phyloP scores from a whole-genome alignment of 1,284 basidiomycete genomes.

The Salmacisia buchloeana region DNA sequence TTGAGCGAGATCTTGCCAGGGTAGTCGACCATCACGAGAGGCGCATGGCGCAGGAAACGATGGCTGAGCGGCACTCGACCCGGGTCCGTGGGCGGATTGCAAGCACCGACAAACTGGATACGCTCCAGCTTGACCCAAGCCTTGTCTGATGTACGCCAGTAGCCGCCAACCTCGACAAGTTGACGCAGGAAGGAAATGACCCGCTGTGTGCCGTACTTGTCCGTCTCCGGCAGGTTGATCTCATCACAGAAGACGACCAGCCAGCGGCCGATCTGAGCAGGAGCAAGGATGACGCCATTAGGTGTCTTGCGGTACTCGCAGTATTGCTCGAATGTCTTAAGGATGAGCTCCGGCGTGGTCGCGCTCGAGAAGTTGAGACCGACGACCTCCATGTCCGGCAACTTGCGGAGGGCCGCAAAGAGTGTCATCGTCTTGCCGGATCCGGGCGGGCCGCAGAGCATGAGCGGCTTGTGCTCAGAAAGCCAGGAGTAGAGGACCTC shows the following conservation, averaged over 20 bases:
- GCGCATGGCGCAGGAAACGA: conserved; percentile 94
- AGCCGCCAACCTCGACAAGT: conserved; percentile 88
- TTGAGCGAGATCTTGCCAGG: conserved; percentile 94
- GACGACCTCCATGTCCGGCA: conserved; percentile 97
- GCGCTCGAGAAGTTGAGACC: conserved; percentile 99
- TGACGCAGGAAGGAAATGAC: conserved; percentile 98
- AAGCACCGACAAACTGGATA: conserved; percentile 98
- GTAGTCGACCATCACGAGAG: conserved; percentile 99
- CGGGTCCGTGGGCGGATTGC: conserved; percentile 99
- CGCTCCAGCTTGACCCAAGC: conserved; percentile 96
- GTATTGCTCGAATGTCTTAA: conserved; percentile 99
- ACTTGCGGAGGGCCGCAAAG: conserved; percentile 94
- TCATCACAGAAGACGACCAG: conserved; percentile 99
- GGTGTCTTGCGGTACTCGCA: conserved; percentile 98
- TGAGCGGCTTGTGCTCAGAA: conserved; percentile 95
- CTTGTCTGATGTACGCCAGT: conserved; percentile 90
- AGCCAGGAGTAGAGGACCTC: conserved; percentile 98
- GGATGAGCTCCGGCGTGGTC: conserved; percentile 91
- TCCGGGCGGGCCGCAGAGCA: conserved; percentile 97
- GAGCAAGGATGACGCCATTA: conserved; percentile 88
- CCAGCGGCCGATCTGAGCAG: conserved; percentile 93
- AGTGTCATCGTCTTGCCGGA: conserved; percentile 99
- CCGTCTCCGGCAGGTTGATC: conserved; percentile 93
- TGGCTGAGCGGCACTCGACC: conserved; percentile 96
- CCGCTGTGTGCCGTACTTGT: conserved; percentile 97